Conservation (phyloP, 371 early-diverging fungal species). For the Mucor circinelloides region DNA sequence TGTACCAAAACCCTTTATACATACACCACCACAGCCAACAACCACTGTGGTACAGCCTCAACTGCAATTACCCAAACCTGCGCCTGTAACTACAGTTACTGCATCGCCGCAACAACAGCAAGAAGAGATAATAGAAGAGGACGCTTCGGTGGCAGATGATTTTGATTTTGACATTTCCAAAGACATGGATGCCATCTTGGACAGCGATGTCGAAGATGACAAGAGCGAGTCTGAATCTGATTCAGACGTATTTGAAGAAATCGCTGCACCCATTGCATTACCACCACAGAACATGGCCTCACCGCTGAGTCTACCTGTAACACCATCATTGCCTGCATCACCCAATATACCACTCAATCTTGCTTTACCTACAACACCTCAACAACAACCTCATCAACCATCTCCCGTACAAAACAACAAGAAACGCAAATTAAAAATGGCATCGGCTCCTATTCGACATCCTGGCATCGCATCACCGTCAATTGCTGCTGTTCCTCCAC, state of each 20-base stretch:
- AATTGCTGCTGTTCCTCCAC: neutral
- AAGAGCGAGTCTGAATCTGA: slow-evolving; percentile 13
- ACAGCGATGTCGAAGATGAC: slow-evolving; percentile 17
- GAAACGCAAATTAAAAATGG: slow-evolving; percentile 26
- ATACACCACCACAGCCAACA: slow-evolving; percentile 2
- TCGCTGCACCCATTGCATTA: slow-evolving; percentile 10
- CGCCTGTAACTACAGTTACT: neutral
- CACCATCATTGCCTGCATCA: slow-evolving; percentile 13
- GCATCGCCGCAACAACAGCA: neutral
- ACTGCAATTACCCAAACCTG: neutral
- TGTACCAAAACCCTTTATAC: slow-evolving; percentile 9
- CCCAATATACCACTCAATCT: slow-evolving; percentile 18
- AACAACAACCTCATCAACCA: neutral
- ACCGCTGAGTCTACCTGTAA: slow-evolving; percentile 10
- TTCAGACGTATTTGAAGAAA: slow-evolving; percentile 23
- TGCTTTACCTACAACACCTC: slow-evolving; percentile 15
- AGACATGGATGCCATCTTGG: slow-evolving; percentile 28
- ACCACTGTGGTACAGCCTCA: neutral
- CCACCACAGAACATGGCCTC: neutral
- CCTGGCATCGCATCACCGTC: slow-evolving; percentile 17
- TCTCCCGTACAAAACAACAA: slow-evolving; percentile 1
- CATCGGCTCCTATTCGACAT: slow-evolving; percentile 29
- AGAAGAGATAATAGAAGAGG: neutral
- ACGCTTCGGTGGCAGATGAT: slow-evolving; percentile 4
- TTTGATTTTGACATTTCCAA: slow-evolving; percentile 23